A percentile compares a stretch with the other conserved stretches of the same genome.
Conservation (phyloP, 2,329 filamentous ascomycete genomes). For the Cercospora brassicicola region DNA sequence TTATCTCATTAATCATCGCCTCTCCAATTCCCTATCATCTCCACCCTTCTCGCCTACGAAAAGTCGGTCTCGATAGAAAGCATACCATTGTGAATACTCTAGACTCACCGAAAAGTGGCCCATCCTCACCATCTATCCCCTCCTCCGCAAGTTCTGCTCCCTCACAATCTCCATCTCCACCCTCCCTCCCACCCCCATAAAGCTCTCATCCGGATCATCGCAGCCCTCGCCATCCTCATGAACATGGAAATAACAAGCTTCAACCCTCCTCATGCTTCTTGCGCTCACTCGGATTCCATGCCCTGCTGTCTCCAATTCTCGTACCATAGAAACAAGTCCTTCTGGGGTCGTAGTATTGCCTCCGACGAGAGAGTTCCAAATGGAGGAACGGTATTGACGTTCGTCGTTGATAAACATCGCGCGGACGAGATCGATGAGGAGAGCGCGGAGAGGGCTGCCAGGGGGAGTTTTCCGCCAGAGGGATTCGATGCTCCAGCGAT, state of each 20-base stretch:
- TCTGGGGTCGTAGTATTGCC: slow-evolving; percentile 13
- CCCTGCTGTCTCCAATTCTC: background rate
- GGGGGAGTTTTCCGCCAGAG: slow-evolving; percentile 17
- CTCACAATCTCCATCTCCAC: background rate
- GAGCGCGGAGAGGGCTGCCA: slow-evolving; percentile 12
- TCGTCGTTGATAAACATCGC: slow-evolving; percentile 18
- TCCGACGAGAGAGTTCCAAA: slow-evolving; percentile 17
- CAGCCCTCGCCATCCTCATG: slow-evolving; percentile 15
- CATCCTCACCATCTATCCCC: background rate
- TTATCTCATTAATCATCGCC: background rate
- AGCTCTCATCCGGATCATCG: slow-evolving; percentile 29
- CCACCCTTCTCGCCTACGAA: no score
- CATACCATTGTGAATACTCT: no score
- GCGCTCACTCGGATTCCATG: background rate
- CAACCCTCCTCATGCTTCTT: slow-evolving; percentile 2
- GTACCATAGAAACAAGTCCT: slow-evolving; percentile 10
- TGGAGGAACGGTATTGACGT: background rate
- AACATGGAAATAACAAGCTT: slow-evolving; percentile 20
- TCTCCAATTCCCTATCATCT: no score
- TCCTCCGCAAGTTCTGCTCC: background rate
- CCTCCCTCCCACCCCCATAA: slow-evolving; percentile 37
- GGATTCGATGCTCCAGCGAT: slow-evolving; percentile 16
- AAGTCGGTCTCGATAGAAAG: no score
- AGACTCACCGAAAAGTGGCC: no score
- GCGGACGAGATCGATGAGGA: slow-evolving; percentile 19